Evolutionary conservation across 495 filamentous ascomycete genomes (phyloP).

Genomic region (Penicillium salamii): DNA sequence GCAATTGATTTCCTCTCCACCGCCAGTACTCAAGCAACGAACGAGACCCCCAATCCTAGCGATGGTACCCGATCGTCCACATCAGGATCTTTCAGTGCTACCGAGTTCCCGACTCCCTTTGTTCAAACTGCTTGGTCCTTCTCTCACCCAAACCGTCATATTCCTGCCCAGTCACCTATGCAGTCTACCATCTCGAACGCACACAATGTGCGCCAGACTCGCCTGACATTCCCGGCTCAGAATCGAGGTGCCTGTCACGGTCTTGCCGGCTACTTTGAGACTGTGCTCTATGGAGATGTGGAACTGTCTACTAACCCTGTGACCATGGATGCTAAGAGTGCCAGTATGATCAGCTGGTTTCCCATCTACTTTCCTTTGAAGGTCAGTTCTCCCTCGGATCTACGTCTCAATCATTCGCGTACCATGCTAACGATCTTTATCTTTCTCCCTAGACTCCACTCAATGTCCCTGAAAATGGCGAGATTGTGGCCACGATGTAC

Average conservation of each 20-base stretch:
- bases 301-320: slow-evolving; percentile 93
- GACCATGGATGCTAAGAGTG: slow-evolving; percentile 86
- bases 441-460: slow-evolving; percentile 67
- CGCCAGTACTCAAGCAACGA: slow-evolving; percentile 19
- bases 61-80: slow-evolving; percentile 28
- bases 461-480: slow-evolving; percentile 78
- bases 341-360: slow-evolving; percentile 98
- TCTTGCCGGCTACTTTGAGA: slow-evolving; percentile 93
- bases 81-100: slow-evolving; percentile 24
- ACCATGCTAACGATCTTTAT: background rate
- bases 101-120: slow-evolving; percentile 31
- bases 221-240: slow-evolving; percentile 66
- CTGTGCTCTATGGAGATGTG: slow-evolving; percentile 76
- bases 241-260: slow-evolving; percentile 85
- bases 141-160: slow-evolving; percentile 44
- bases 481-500: slow-evolving; percentile 90
- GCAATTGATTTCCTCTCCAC: slow-evolving; percentile 75
- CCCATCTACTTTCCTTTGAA: slow-evolving; percentile 97
- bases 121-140: slow-evolving; percentile 50
- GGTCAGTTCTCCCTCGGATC: slow-evolving; percentile 46
- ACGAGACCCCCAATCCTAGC: slow-evolving; percentile 11
- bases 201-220: slow-evolving; percentile 79
- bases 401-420: slow-evolving; percentile 1
- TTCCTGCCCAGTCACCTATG: slow-evolving; percentile 30
- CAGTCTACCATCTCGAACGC: slow-evolving; percentile 60